Percentiles rank a stretch among this genome's conserved stretches.
These are phyloP conservation scores for Sphagnum contortum DNA, from an alignment of 225 moss, liverwort and hornwort species.

Conservation along the genomic window DNA sequence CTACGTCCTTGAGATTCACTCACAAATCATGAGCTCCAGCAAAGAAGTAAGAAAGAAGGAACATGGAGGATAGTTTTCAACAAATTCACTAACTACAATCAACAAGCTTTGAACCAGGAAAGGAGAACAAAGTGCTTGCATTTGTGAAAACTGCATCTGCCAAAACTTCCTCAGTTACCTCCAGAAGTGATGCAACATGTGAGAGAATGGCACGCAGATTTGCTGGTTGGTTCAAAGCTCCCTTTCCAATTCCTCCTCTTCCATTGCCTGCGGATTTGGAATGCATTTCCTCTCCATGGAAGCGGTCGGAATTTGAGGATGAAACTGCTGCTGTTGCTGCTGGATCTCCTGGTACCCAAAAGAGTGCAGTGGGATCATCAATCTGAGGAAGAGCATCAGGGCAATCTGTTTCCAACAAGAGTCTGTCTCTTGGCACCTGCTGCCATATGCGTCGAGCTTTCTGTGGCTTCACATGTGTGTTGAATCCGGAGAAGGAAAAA, in stretches of 20 bases:
- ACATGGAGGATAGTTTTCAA: too few relatives aligned
- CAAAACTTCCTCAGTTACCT: conserved; percentile 45
- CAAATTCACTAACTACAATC: neutral
- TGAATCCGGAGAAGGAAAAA: conserved; percentile 78
- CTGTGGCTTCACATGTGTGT: conserved; percentile 40
- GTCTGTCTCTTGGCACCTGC: conserved; percentile 57
- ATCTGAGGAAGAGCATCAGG: conserved; percentile 67
- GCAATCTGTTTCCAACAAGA: conserved; percentile 80
- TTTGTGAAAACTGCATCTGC: conserved; percentile 46
- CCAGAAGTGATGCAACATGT: conserved; percentile 46
- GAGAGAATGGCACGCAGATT: conserved; percentile 62
- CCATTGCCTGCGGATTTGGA: neutral
- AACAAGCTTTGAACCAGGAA: conserved; percentile 63
- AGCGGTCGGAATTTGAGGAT: conserved; percentile 8
- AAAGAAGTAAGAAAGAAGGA: too few relatives aligned
- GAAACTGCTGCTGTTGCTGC: conserved; percentile 21
- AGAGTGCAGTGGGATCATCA: conserved; percentile 36
- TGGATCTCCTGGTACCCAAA: conserved; percentile 49
- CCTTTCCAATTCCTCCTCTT: conserved; percentile 12
- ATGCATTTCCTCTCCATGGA: neutral
- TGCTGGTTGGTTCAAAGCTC: conserved; percentile 77
- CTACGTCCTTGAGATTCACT: too few relatives aligned
- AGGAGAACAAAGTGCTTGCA: conserved; percentile 61
- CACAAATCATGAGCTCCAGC: too few relatives aligned
- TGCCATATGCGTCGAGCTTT: conserved; percentile 40